Evolutionary conservation across 2,329 filamentous ascomycete species (phyloP).

Genomic region (Exophiala bonariae): DNA sequence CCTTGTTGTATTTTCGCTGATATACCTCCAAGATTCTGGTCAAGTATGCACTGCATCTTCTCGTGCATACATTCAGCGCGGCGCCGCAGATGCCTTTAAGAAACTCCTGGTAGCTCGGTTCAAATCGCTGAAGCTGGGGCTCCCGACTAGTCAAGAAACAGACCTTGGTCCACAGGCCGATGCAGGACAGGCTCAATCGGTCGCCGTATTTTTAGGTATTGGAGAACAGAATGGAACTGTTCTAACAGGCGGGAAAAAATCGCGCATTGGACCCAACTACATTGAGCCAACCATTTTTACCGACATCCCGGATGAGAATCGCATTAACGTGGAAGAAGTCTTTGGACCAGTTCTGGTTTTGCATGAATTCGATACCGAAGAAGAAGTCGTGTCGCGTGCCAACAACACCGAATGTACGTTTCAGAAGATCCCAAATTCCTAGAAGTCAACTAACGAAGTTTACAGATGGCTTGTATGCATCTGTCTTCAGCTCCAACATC

Average conservation of each 20-base stretch:
- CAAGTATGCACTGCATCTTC: conserved; percentile 67
- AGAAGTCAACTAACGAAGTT: background rate
- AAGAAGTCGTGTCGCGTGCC: conserved; percentile 11
- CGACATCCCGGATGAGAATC: conserved; percentile 50
- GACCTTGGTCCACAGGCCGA: conserved; percentile 76
- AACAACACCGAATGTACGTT: conserved; percentile 27
- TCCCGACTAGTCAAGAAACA: conserved; percentile 68
- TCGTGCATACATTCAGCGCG: conserved; percentile 63
- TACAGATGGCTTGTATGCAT: conserved; percentile 18
- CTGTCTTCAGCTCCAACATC: conserved; percentile 18
- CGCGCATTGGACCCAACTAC: conserved; percentile 3
- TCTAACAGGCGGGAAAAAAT: conserved; percentile 60
- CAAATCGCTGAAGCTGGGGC: conserved; percentile 58
- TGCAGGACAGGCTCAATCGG: conserved; percentile 66
- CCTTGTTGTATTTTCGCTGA: conserved; percentile 16
- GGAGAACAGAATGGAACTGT: conserved; percentile 73
- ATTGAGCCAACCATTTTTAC: conserved; percentile 69
- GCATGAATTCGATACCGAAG: conserved; percentile 34
- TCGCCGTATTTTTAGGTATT: conserved; percentile 67
- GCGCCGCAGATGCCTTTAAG: conserved; percentile 63
- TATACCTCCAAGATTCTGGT: conserved; percentile 33
- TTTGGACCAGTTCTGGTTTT: conserved; percentile 47
- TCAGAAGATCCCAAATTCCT: background rate
- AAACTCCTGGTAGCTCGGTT: conserved; percentile 60
- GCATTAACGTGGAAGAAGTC: conserved; percentile 40